Percentiles rank a stretch among this genome's conserved stretches.
These are phyloP conservation scores for Zangia roseola DNA, from an alignment of 768 basidiomycete species.

Conservation along the genomic window DNA sequence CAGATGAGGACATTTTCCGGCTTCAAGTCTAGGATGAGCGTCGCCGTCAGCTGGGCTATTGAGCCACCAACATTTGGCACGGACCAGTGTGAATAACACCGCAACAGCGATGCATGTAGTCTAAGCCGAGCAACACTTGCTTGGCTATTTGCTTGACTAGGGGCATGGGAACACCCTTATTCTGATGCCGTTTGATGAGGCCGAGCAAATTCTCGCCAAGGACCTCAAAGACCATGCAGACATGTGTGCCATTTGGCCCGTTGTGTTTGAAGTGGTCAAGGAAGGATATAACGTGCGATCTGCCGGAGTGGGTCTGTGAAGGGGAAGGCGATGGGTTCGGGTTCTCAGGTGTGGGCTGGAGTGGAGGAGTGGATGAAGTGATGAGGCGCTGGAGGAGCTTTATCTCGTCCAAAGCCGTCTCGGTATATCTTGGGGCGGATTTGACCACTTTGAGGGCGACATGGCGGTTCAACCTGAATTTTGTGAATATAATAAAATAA, in stretches of 20 bases:
- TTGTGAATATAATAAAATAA: slow-evolving; percentile 16
- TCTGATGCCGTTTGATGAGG: slow-evolving; percentile 97
- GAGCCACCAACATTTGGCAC: slow-evolving; percentile 14
- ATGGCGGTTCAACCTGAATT: slow-evolving; percentile 84
- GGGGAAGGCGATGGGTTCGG: slow-evolving; percentile 52
- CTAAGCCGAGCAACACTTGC: slow-evolving; percentile 90
- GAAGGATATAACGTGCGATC: slow-evolving; percentile 94
- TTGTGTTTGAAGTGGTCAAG: slow-evolving; percentile 97
- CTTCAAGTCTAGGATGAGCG: slow-evolving; percentile 68
- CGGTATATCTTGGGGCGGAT: slow-evolving; percentile 94
- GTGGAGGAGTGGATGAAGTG: slow-evolving; percentile 67
- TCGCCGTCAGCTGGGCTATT: slow-evolving; percentile 3
- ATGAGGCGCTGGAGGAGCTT: slow-evolving; percentile 95
- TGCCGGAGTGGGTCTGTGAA: slow-evolving; percentile 77
- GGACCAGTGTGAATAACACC: slow-evolving; percentile 93
- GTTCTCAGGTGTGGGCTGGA: slow-evolving; percentile 45
- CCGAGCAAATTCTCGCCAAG: slow-evolving; percentile 95
- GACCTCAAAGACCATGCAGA: slow-evolving; percentile 99
- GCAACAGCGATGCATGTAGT: slow-evolving; percentile 97
- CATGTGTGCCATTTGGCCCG: slow-evolving; percentile 94
- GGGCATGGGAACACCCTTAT: slow-evolving; percentile 92
- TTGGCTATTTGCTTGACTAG: slow-evolving; percentile 96
- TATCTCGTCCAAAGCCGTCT: slow-evolving; percentile 98
- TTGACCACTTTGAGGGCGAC: slow-evolving; percentile 99
- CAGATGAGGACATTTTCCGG: slow-evolving; percentile 97